Evolutionary conservation across 2,329 filamentous ascomycete species (phyloP).

Genomic region (Aspergillus sergii): DNA sequence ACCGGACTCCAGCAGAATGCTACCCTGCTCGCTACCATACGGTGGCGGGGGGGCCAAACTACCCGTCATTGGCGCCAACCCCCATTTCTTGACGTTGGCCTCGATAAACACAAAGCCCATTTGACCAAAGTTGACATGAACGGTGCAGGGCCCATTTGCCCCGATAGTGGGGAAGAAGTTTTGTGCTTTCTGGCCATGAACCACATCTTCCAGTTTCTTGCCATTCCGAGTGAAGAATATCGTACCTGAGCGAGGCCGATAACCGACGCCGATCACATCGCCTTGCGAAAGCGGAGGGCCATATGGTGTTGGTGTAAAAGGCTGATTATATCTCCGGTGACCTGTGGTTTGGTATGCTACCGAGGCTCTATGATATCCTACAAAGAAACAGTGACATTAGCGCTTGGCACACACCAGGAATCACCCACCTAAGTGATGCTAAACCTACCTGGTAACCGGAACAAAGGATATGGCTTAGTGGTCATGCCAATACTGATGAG

Average conservation of each 20-base stretch:
- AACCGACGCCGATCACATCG: constrained; percentile 93
- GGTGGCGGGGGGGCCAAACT: constrained; percentile 93
- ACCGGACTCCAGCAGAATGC: constrained; percentile 88
- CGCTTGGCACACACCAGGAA: not conserved
- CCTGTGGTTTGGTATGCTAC: constrained; percentile 89
- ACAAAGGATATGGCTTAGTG: constrained; percentile 95
- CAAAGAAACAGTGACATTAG: constrained; percentile 17
- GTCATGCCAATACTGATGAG: constrained; percentile 89
- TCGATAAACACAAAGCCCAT: constrained; percentile 99
- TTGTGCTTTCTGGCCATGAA: constrained; percentile 87
- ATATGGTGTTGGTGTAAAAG: constrained; percentile 78
- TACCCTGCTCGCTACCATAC: constrained; percentile 95
- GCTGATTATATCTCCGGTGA: constrained; percentile 86
- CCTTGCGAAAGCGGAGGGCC: constrained; percentile 86
- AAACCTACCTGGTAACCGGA: constrained; percentile 81
- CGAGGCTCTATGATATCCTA: constrained; percentile 89
- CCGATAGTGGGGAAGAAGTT: constrained; percentile 99
- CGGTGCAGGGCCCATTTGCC: constrained; percentile 85
- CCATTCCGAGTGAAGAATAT: constrained; percentile 99
- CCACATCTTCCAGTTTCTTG: constrained; percentile 93
- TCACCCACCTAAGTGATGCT: not conserved
- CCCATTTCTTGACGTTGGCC: constrained; percentile 99
- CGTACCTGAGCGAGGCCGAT: constrained; percentile 88
- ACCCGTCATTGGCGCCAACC: constrained; percentile 91
- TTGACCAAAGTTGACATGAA: constrained; percentile 98